phyloP scores from a whole-genome alignment of 169 alveolate species.

The Babesia ovis region DNA sequence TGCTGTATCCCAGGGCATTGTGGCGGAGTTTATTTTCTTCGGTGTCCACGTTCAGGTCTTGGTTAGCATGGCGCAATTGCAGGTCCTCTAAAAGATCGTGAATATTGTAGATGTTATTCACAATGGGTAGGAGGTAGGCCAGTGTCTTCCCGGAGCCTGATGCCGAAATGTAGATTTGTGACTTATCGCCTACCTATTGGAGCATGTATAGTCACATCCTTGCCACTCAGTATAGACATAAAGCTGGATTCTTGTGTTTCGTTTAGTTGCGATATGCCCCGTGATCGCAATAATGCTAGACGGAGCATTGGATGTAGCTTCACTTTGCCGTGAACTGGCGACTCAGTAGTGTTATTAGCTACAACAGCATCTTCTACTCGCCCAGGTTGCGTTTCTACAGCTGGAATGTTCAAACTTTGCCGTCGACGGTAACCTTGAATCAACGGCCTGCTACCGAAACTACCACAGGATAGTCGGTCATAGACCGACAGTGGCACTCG shows the following conservation, averaged over 20 bases:
- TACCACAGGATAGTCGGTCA: conserved; percentile 14
- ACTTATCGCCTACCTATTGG: conserved; percentile 42
- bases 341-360: not conserved
- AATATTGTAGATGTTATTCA: conserved; percentile 72
- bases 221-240: conserved; percentile 75
- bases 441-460: conserved; percentile 24
- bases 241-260: conserved; percentile 67
- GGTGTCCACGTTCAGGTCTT: not conserved
- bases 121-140: conserved; percentile 74
- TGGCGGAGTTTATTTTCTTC: conserved; percentile 21
- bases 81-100: conserved; percentile 75
- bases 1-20: conserved; percentile 54
- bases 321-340: conserved; percentile 4
- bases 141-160: conserved; percentile 78
- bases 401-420: not conserved
- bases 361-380: not conserved
- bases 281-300: conserved; percentile 37
- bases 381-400: not conserved
- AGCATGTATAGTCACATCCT: conserved; percentile 70
- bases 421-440: conserved; percentile 12
- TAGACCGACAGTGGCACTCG: conserved; percentile 24
- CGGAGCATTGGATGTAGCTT: conserved; percentile 47
- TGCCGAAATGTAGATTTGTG: not conserved
- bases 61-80: conserved; percentile 24
- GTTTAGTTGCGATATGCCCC: conserved; percentile 59